phyloP scores from a whole-genome alignment of 192 early-diverging fungal genomes.

The Linnemannia zychae region DNA sequence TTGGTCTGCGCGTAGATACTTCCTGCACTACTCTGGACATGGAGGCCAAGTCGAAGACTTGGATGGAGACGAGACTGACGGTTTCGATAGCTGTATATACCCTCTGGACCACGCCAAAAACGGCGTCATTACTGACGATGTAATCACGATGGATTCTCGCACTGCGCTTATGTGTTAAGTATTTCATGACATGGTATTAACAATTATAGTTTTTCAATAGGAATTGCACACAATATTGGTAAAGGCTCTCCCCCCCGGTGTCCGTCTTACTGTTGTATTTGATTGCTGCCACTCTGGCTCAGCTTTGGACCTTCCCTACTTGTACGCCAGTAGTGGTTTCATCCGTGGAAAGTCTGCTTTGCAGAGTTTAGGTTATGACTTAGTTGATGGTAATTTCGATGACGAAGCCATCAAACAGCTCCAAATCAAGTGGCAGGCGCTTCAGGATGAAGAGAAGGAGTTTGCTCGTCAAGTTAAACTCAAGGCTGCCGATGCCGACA shows the following conservation, averaged over 20 bases:
- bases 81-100: conserved; percentile 57
- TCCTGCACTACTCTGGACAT: conserved; percentile 59
- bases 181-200: neutral
- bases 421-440: conserved; percentile 32
- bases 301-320: conserved; percentile 75
- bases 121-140: conserved; percentile 60
- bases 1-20: conserved; percentile 40
- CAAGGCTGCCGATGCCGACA: conserved; percentile 63
- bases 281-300: conserved; percentile 84
- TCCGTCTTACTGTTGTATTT: conserved; percentile 75
- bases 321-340: conserved; percentile 68
- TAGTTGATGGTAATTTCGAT: conserved; percentile 45
- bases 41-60: conserved; percentile 49
- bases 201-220: no score
- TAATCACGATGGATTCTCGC: conserved; percentile 12
- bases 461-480: conserved; percentile 28
- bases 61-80: conserved; percentile 57
- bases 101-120: conserved; percentile 43
- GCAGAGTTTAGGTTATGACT: conserved; percentile 30
- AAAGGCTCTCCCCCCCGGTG: conserved; percentile 65
- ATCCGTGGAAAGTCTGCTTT: conserved; percentile 35
- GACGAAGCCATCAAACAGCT: conserved; percentile 41
- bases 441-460: conserved; percentile 36
- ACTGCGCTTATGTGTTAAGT: no score
- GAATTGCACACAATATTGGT: conserved; percentile 57